Evolutionary conservation across 768 basidiomycete species (phyloP), one percentile per base, ranked within the genome.

Genomic region (Termitomyces sp.): DNA sequence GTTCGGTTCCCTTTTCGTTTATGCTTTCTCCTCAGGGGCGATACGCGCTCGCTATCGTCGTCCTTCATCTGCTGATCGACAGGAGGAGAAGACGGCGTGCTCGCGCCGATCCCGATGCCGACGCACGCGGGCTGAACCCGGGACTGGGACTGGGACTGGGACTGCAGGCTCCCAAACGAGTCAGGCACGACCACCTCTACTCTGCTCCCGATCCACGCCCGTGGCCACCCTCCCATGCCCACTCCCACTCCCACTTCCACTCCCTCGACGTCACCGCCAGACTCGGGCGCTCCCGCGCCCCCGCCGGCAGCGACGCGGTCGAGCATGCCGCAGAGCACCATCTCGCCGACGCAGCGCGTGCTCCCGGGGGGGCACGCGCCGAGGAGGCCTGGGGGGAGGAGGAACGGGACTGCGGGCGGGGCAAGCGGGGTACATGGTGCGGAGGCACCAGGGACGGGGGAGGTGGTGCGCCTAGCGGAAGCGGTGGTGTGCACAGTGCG

Each of bases 281-380:
- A 16, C 2, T 12, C 41, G 0, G 4, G 8, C n/a, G 3, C 39
- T 0, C 39, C 39, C 39, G 8, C 16, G 16, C 36, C 36, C 4
- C 5, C 14, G 36, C 36, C 36, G 6, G 12, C 44, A 3, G 57
- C 60, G n/a, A 60, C 61, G 12, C 27, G 46, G 46, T 73, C 72
- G 43, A 73, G 50, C 50, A 59, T 56, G 0, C 73, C 72, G 2
- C 68, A 55, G 1, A 74, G 49, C 9, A 74, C 46, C 46, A 66
- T 59, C 57, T 71, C 74, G n/a, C 67, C 72, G 1, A 69, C 37
- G 34, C 63, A 44, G 20, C 41, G 27, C 44, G 26, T 14, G 43
- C 44, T 46, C 41, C 26, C 41, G 14, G 41, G 3, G 1, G 56
- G 56, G 24, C 5, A 31, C 32, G 55, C 27, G 1, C 60, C 65